Conservation (phyloP, 805 yeast genomes). For the Saccharomyces paradoxus region DNA sequence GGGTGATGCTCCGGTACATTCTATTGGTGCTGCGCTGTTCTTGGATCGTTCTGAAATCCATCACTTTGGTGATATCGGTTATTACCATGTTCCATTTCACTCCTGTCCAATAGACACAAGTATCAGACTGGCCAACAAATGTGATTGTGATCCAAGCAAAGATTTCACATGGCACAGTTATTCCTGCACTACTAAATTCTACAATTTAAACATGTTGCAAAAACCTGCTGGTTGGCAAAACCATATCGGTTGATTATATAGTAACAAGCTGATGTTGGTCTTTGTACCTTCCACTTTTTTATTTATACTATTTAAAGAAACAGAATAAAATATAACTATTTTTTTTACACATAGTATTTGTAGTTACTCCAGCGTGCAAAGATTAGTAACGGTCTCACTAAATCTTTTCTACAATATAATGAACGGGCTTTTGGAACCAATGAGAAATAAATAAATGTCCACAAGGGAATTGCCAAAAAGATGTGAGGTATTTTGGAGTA, state of each 20-base stretch:
- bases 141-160: conserved; percentile 60
- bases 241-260: conserved; percentile 19
- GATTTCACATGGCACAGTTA: conserved; percentile 74
- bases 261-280: background rate
- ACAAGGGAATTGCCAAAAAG: background rate
- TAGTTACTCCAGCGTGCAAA: background rate
- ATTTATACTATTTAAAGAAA: background rate
- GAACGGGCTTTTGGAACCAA: background rate
- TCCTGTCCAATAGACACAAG: conserved; percentile 67
- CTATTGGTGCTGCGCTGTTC: conserved; percentile 77
- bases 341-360: background rate
- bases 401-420: background rate
- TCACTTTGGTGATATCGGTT: conserved; percentile 79
- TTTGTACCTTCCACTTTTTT: background rate
- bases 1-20: conserved; percentile 94
- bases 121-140: conserved; percentile 51
- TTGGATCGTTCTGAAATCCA: conserved; percentile 63
- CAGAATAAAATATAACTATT: background rate
- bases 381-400: background rate
- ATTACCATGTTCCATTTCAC: conserved; percentile 73
- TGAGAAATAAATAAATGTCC: background rate
- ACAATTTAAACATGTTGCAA: conserved; percentile 42
- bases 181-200: conserved; percentile 62
- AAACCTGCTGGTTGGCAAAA: conserved; percentile 69
- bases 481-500: too few species aligned